Evolutionary conservation across 768 basidiomycete species (phyloP).

Genomic region (Austroboletus festivus): DNA sequence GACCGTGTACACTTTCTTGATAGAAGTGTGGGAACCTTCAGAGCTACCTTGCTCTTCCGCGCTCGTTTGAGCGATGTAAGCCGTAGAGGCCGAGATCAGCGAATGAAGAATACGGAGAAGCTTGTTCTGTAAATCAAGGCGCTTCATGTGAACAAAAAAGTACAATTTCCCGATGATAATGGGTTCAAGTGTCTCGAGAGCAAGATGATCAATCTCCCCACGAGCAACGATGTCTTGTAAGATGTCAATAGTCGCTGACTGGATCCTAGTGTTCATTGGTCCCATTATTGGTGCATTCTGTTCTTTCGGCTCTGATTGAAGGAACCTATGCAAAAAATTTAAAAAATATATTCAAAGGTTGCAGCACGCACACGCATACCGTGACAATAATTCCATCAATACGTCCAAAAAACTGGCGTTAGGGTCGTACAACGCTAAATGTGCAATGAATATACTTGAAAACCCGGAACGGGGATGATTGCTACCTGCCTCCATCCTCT

Average conservation of each 20-base stretch:
- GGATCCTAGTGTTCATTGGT: conserved; percentile 59
- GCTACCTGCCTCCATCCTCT: conserved; percentile 61
- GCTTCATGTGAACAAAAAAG: conserved; percentile 60
- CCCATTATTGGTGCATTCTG: conserved; percentile 49
- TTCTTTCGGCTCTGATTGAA: conserved; percentile 73
- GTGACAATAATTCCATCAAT: conserved; percentile 66
- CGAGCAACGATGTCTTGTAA: conserved; percentile 79
- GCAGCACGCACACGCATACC: conserved; percentile 55
- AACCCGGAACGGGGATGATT: not conserved
- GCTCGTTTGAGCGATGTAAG: conserved; percentile 29
- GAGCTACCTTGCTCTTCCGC: conserved; percentile 32
- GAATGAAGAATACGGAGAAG: conserved; percentile 89
- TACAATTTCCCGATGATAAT: conserved; percentile 74
- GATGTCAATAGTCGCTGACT: conserved; percentile 75
- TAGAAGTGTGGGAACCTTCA: conserved; percentile 34
- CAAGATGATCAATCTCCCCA: conserved; percentile 66
- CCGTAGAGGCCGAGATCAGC: conserved; percentile 63
- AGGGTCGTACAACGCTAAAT: conserved; percentile 37
- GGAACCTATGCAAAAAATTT: conserved; percentile 49
- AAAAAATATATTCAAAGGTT: conserved; percentile 1
- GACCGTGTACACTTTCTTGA: conserved; percentile 43
- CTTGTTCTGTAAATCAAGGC: conserved; percentile 89
- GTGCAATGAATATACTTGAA: conserved; percentile 6
- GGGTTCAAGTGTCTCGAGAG: conserved; percentile 65
- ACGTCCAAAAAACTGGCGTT: conserved; percentile 76